Base-by-base conservation (phyloP, 805 yeast species). In the Yarrowia osloensis region DNA sequence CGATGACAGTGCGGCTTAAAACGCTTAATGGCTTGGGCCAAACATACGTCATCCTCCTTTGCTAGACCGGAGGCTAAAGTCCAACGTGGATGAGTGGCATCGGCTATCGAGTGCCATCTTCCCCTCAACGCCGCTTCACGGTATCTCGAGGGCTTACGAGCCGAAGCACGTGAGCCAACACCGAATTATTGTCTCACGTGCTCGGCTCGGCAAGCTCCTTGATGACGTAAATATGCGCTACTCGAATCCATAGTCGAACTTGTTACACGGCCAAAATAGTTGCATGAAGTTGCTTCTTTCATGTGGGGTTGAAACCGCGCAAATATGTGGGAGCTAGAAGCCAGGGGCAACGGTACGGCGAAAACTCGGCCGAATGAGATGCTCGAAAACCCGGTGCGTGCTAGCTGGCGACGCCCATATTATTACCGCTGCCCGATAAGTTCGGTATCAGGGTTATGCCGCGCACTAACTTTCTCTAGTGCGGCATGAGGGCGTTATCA, bases 291-390 rank as follows among this genome's bases (percentile, higher is more conserved):
- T 33, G 57, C 57, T 33, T 50, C 57, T 15, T 50, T 50, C 39
- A 50, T 50, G 57, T 50, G 28, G 19, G 28, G 57, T 33, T 50
- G 57, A 50, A 50, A 50, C 57, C 40, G 29, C 40, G 40, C 28
- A 33, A 33, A 13, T 19, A 31, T 21, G 28, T 31, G n/a, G 21
- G 57, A 19, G 29, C 11, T 31, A 33, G 37, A 21, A 33, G 57
- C 37, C 13, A 33, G 17, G 54, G 17, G 15, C 28, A 29, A 13
- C n/a, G 11, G 33, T 8, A 33, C 40, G 40, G 57, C 17, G 15
- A 8, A 29, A 3, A 21, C 40, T 50, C 57, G 40, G 28, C 26
- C 57, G 39, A 19, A 7, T n/a, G n/a, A n/a, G n/a, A n/a, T n/a
- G n/a, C n/a, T n/a, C n/a, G n/a, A n/a, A n/a, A n/a, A n/a, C n/a